Percentiles rank a stretch among this genome's conserved stretches.
phyloP scores from a whole-genome alignment of 2,329 filamentous ascomycete genomes.

The Aspergillus melleus region DNA sequence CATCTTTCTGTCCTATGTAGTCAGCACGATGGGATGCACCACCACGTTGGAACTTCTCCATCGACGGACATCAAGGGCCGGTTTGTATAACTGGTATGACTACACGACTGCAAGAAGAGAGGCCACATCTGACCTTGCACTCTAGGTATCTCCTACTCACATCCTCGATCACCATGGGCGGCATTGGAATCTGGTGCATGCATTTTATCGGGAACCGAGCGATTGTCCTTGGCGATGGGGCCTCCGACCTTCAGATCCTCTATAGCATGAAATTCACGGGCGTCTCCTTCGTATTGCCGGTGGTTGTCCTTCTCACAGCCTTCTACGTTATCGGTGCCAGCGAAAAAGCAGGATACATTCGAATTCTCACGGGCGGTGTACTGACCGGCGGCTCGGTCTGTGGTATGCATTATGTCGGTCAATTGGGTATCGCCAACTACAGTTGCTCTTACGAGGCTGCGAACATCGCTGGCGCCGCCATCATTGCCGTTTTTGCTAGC shows the following conservation, averaged over 20 bases:
- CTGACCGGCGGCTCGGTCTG: slow-evolving; percentile 74
- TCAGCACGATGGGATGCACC: slow-evolving; percentile 72
- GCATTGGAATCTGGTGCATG: slow-evolving; percentile 75
- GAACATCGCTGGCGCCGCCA: slow-evolving; percentile 66
- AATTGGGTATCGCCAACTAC: slow-evolving; percentile 79
- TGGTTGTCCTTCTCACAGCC: slow-evolving; percentile 70
- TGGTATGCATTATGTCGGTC: slow-evolving; percentile 87
- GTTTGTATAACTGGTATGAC: slow-evolving; percentile 67
- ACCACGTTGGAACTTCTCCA: slow-evolving; percentile 83
- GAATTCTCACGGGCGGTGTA: slow-evolving; percentile 63
- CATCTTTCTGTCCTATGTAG: slow-evolving; percentile 66
- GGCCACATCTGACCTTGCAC: not conserved
- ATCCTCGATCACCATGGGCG: slow-evolving; percentile 70
- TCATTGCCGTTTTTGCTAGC: slow-evolving; percentile 73
- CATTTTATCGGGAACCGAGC: slow-evolving; percentile 83
- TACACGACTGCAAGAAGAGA: not conserved
- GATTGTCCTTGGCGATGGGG: slow-evolving; percentile 67
- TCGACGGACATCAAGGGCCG: slow-evolving; percentile 67
- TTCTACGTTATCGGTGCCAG: slow-evolving; percentile 68
- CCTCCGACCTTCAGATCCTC: slow-evolving; percentile 65
- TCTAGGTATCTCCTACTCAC: slow-evolving; percentile 63
- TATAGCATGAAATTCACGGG: slow-evolving; percentile 73
- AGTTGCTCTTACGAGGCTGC: slow-evolving; percentile 58
- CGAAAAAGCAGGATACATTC: slow-evolving; percentile 58
- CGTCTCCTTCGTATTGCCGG: slow-evolving; percentile 77